These are phyloP conservation scores for Kalaharituber pfeilii DNA, from an alignment of 2,329 filamentous ascomycete species.

Conservation along the genomic window DNA sequence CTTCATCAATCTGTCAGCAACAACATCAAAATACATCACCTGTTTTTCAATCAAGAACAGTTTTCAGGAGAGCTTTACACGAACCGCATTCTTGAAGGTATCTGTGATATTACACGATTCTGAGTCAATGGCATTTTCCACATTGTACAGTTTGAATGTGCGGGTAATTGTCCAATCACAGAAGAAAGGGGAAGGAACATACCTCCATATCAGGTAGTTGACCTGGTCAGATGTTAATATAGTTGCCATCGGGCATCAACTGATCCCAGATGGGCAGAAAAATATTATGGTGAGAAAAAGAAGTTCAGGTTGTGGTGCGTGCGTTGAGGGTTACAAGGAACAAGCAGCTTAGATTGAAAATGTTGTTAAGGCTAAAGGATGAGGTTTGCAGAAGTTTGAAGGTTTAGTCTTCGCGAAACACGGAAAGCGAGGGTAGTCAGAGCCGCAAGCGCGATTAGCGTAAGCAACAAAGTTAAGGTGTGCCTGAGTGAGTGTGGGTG, in stretches of 20 bases:
- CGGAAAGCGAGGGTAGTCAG: neutral
- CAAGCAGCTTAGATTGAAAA: slow-evolving; percentile 9
- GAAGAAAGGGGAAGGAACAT: slow-evolving; percentile 25
- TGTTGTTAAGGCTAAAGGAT: slow-evolving; percentile 11
- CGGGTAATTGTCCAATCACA: neutral
- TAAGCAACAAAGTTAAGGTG: neutral
- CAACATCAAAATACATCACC: slow-evolving; percentile 4
- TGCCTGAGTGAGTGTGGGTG: neutral
- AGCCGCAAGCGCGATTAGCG: neutral
- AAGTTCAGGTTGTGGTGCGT: slow-evolving; percentile 8
- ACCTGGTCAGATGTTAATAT: slow-evolving; percentile 42
- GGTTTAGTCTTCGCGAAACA: slow-evolving; percentile 11
- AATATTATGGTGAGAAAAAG: neutral
- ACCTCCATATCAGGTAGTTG: slow-evolving; percentile 54
- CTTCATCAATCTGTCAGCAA: neutral
- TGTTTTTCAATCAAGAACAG: neutral
- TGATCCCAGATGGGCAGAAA: neutral
- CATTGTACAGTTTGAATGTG: slow-evolving; percentile 8
- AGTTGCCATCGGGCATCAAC: slow-evolving; percentile 12
- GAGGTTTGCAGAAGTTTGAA: slow-evolving; percentile 16
- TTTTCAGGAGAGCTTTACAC: slow-evolving; percentile 17
- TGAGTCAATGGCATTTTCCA: slow-evolving; percentile 7
- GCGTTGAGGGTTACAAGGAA: slow-evolving; percentile 3
- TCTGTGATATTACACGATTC: slow-evolving; percentile 24
- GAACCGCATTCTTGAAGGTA: slow-evolving; percentile 40